These are phyloP conservation scores for Saccharomyces hybrid DNA, from an alignment of 1,139 yeast genomes.

Conservation along the genomic window DNA sequence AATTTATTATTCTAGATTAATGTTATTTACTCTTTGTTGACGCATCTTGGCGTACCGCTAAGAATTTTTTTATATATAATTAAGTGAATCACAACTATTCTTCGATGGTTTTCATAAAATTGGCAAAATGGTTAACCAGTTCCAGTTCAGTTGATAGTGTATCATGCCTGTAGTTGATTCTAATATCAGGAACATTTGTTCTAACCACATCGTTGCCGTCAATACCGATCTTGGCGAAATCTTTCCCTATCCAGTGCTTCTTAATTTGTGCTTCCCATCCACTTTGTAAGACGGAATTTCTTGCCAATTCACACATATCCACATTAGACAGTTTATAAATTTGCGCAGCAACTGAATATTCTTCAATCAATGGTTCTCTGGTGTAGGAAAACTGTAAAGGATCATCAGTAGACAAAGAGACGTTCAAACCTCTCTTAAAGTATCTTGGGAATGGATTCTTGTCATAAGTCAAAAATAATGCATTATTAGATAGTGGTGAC, in stretches of 20 bases:
- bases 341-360: slow-evolving; percentile 95
- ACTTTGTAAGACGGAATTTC: slow-evolving; percentile 78
- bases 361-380: slow-evolving; percentile 95
- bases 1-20: neutral
- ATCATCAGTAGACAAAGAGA: slow-evolving; percentile 88
- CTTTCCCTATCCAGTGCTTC: slow-evolving; percentile 84
- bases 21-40: neutral
- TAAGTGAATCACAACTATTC: neutral
- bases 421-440: slow-evolving; percentile 88
- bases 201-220: slow-evolving; percentile 84
- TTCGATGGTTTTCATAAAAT: slow-evolving; percentile 10
- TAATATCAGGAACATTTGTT: slow-evolving; percentile 87
- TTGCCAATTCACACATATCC: slow-evolving; percentile 89
- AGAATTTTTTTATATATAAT: neutral
- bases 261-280: slow-evolving; percentile 86
- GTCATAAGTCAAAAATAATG: slow-evolving; percentile 88
- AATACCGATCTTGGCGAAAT: slow-evolving; percentile 53
- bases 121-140: slow-evolving; percentile 55
- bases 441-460: slow-evolving; percentile 86
- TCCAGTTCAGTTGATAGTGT: slow-evolving; percentile 70
- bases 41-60: neutral
- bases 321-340: slow-evolving; percentile 88
- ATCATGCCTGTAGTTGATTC: slow-evolving; percentile 74
- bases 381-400: slow-evolving; percentile 93
- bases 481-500: slow-evolving; percentile 97